Base-by-base conservation (phyloP, 768 basidiomycete species). In the Pilatotrama ljubarskyi region DNA sequence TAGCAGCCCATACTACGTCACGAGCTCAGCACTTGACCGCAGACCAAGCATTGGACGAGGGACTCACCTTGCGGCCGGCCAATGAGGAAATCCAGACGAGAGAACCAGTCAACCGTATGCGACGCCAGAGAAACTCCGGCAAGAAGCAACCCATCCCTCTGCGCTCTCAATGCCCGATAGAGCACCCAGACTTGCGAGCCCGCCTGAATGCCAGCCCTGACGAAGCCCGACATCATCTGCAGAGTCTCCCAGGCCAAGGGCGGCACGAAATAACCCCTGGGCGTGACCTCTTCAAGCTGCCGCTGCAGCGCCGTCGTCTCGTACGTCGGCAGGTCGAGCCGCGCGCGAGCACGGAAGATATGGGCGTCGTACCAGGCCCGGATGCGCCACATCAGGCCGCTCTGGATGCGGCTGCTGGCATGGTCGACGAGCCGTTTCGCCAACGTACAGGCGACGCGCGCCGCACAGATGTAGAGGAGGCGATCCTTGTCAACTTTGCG, bases 241-340 rank as follows among this genome's bases (percentile, higher is more conserved):
- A 92, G 75, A 10, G 84, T 84, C 41, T 80, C 78, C 81, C 87
- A 91, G 5, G 84, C 85, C 29, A 87, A 76, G 54, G 63, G 69
- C n/a, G 11, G 29, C 48, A 62, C 70, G 61, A 63, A 75, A 9
- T n/a, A 15, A 8, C 80, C 77, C n/a, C 71, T 74, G 4, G 77
- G 68, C 58, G 78, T 75, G 10, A 80, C 77, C 32, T 81, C 71
- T 47, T 88, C 82, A 20, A 93, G 73, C 64, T 89, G 88, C 32
- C 82, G 77, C 63, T 86, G 84, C 9, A 90, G 76, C 10, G 80
- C 78, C 2, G 85, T 77, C 68, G 90, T 86, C 52, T 85, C 80
- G 58, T 83, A 91, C 0, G 90, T 90, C 0, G 89, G 88, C 3
- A 91, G 76, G 68, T 93, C 90, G 32, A 93, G 78, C 5, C 90